phyloP scores from a whole-genome alignment of 1,284 basidiomycete species.

The Ganoderma multipileum region DNA sequence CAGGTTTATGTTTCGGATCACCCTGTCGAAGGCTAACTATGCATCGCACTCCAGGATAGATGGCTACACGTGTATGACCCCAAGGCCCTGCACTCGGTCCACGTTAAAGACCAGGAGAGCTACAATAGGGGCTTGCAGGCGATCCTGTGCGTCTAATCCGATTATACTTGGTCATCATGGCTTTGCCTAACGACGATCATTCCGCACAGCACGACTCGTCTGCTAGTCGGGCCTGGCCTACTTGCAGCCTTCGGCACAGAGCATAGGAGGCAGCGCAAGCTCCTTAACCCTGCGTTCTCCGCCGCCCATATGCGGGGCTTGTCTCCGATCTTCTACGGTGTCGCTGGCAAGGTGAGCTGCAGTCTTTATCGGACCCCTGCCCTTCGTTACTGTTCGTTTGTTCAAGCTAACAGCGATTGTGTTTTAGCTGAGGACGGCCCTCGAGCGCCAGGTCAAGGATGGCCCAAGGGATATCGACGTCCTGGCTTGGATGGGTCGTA shows the following conservation, averaged over 20 bases:
- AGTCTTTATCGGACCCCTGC: background rate
- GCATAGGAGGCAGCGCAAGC: conserved; percentile 7
- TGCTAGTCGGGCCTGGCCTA: background rate
- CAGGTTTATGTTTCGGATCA: background rate
- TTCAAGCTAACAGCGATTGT: background rate
- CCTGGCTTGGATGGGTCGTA: conserved; percentile 44
- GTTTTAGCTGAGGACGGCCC: conserved; percentile 27
- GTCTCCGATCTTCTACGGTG: conserved; percentile 5
- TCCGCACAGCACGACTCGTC: background rate
- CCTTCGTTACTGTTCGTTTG: no score
- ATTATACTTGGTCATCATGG: no score
- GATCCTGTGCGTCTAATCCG: background rate
- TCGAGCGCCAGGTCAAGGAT: conserved; percentile 19
- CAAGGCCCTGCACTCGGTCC: conserved; percentile 6
- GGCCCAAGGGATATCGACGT: conserved; percentile 42
- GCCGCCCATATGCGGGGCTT: conserved; percentile 3
- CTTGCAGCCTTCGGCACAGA: background rate
- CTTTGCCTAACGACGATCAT: background rate
- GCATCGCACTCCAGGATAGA: background rate
- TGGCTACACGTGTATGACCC: conserved; percentile 9
- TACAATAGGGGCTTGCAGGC: background rate
- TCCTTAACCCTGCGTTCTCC: conserved; percentile 9
- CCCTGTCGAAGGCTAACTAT: background rate
- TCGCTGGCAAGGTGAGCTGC: conserved; percentile 5
- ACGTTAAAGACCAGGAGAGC: conserved; percentile 9